Percentiles rank a stretch among this genome's conserved stretches.
Evolutionary conservation across 1,139 yeast genomes (phyloP).

Genomic region (Yamadazyma taylorii): DNA sequence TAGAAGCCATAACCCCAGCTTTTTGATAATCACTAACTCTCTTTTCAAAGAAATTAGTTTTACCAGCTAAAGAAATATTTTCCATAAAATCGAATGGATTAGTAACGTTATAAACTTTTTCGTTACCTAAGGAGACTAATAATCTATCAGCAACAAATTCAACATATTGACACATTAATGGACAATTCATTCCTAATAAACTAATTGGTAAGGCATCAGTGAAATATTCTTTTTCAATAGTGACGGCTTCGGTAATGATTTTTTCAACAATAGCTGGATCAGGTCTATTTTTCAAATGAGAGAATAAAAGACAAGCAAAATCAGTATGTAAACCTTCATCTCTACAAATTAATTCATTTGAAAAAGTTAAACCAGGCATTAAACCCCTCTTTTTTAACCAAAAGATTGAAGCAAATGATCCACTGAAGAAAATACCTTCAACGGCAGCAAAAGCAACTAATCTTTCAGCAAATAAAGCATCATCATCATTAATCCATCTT

Average conservation of each 20-base stretch:
- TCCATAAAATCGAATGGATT: constrained; percentile 99
- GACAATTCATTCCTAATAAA: constrained; percentile 89
- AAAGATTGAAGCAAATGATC: constrained; percentile 96
- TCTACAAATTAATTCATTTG: constrained; percentile 94
- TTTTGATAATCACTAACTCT: constrained; percentile 98
- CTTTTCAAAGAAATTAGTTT: constrained; percentile 98
- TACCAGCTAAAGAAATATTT: constrained; percentile 94
- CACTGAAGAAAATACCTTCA: constrained; percentile 97
- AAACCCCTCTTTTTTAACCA: constrained; percentile 98
- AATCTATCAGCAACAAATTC: constrained; percentile 97
- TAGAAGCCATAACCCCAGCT: constrained; percentile 90
- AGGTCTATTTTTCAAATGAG: constrained; percentile 91
- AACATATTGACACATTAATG: constrained; percentile 94
- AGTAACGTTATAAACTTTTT: constrained; percentile 79
- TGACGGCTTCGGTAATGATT: constrained; percentile 93
- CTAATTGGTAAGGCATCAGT: constrained; percentile 92
- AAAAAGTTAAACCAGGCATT: constrained; percentile 97
- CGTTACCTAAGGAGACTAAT: constrained; percentile 84
- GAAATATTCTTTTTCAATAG: constrained; percentile 89
- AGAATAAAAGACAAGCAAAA: constrained; percentile 91
- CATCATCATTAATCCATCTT: constrained; percentile 88
- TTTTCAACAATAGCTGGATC: constrained; percentile 71
- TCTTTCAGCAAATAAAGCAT: constrained; percentile 91
- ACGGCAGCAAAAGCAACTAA: constrained; percentile 98
- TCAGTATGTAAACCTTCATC: constrained; percentile 99